These are phyloP conservation scores for Myxozyma nipponensis DNA, from an alignment of 805 yeast species.

Conservation along the genomic window DNA sequence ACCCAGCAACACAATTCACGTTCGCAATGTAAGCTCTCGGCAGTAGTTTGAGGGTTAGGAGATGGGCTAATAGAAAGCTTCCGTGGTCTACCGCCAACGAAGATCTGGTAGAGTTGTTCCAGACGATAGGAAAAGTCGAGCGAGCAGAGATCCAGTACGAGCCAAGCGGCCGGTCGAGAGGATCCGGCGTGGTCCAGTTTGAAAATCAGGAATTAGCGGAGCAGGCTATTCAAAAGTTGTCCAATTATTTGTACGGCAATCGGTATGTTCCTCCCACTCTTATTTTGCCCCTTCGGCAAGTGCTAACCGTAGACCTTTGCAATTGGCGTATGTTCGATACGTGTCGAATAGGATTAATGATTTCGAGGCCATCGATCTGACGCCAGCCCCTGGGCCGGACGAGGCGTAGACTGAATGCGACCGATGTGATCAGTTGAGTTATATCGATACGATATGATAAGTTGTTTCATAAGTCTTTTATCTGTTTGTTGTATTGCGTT, in stretches of 20 bases:
- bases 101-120: conserved; percentile 81
- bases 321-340: conserved; percentile 60
- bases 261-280: too few species aligned
- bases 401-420: too few species aligned
- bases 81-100: conserved; percentile 87
- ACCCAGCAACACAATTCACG: conserved; percentile 59
- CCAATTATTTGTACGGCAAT: conserved; percentile 80
- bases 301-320: conserved; percentile 46
- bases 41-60: neutral
- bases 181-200: conserved; percentile 81
- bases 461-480: too few species aligned
- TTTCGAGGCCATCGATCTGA: too few species aligned
- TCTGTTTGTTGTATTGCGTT: too few species aligned
- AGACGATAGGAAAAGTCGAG: conserved; percentile 70
- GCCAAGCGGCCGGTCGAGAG: conserved; percentile 64
- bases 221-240: conserved; percentile 66
- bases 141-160: conserved; percentile 72
- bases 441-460: too few species aligned
- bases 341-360: too few species aligned
- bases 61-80: conserved; percentile 35
- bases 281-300: too few species aligned
- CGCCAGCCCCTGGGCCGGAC: too few species aligned
- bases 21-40: conserved; percentile 47
- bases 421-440: too few species aligned
- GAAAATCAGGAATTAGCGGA: conserved; percentile 64